Conservation (phyloP, 805 yeast genomes). For the Zygosaccharomyces bailii region DNA sequence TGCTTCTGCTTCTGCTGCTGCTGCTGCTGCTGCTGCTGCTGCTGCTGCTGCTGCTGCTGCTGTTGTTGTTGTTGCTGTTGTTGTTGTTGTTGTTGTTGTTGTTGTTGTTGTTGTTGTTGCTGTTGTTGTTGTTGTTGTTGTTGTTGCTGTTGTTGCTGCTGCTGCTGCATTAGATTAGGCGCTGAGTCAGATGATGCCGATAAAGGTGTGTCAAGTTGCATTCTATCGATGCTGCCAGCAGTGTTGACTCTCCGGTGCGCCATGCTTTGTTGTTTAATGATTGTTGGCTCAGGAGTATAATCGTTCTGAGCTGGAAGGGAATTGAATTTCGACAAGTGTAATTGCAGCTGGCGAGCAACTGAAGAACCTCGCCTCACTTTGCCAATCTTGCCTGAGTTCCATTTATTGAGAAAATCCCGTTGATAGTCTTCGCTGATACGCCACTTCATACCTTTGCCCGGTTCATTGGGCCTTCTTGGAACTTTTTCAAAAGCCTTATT, state of each 20-base stretch:
- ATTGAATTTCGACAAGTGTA: constrained; percentile 54
- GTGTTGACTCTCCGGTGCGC: constrained; percentile 8
- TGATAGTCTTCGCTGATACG: constrained; percentile 83
- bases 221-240: constrained; percentile 6
- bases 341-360: constrained; percentile 73
- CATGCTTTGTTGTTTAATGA: constrained; percentile 18
- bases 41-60: constrained; percentile 11
- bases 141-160: constrained; percentile 8
- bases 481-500: constrained; percentile 98
- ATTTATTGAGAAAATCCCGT: constrained; percentile 77
- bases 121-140: constrained; percentile 10
- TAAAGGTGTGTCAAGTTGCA: constrained; percentile 11
- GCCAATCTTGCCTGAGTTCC: constrained; percentile 69
- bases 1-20: constrained; percentile 9
- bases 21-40: constrained; percentile 13
- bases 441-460: constrained; percentile 99
- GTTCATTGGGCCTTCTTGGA: constrained; percentile 91
- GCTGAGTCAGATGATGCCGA: constrained; percentile 8
- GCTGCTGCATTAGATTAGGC: constrained; percentile 7
- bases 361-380: constrained; percentile 77
- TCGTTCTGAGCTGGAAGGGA: constrained; percentile 39
- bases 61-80: constrained; percentile 5
- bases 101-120: constrained; percentile 13
- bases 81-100: constrained; percentile 4
- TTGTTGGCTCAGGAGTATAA: constrained; percentile 21